Evolutionary conservation across 805 yeast genomes (phyloP).

Genomic region (Candida palmyrensis): DNA sequence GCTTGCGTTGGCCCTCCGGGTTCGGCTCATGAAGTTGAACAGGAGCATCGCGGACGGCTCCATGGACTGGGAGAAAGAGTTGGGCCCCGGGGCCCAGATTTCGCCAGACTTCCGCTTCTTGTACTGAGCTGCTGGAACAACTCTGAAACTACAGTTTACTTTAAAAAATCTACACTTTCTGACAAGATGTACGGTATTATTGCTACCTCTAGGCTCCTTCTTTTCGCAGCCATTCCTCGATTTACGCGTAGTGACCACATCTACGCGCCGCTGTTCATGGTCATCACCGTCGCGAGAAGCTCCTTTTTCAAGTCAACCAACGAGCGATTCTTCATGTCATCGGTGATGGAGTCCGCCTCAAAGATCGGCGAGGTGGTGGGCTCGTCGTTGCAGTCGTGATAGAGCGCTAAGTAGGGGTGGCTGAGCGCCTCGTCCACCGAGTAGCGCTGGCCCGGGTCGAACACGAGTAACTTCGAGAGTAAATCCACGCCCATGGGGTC

Average conservation of each 20-base stretch:
- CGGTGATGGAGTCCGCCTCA: constrained; percentile 18
- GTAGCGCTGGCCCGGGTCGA: constrained; percentile 81
- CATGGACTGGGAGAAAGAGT: constrained; percentile 46
- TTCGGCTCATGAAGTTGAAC: constrained; percentile 35
- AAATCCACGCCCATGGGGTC: constrained; percentile 27
- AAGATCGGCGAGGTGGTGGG: constrained; percentile 24
- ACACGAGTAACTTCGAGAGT: constrained; percentile 65
- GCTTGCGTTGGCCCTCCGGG: constrained; percentile 33
- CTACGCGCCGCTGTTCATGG: no score
- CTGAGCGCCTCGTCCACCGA: constrained; percentile 82
- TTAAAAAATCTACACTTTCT: no score
- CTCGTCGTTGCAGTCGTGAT: constrained; percentile 51
- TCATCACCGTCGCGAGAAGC: constrained; percentile 1
- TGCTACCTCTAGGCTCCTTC: no score
- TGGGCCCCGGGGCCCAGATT: constrained; percentile 40
- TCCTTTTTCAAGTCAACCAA: constrained; percentile 2
- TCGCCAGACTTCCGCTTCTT: constrained; percentile 29
- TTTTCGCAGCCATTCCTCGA: no score
- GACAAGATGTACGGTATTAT: no score
- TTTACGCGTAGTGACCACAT: no score
- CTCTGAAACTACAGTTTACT: no score
- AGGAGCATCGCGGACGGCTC: constrained; percentile 39
- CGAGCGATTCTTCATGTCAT: neutral
- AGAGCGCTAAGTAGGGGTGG: constrained; percentile 83
- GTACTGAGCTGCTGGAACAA: no score